Percentiles rank a stretch among this genome's conserved stretches.
These are phyloP conservation scores for Microascus cirrosus DNA, from an alignment of 2,329 filamentous ascomycete genomes.

Conservation along the genomic window DNA sequence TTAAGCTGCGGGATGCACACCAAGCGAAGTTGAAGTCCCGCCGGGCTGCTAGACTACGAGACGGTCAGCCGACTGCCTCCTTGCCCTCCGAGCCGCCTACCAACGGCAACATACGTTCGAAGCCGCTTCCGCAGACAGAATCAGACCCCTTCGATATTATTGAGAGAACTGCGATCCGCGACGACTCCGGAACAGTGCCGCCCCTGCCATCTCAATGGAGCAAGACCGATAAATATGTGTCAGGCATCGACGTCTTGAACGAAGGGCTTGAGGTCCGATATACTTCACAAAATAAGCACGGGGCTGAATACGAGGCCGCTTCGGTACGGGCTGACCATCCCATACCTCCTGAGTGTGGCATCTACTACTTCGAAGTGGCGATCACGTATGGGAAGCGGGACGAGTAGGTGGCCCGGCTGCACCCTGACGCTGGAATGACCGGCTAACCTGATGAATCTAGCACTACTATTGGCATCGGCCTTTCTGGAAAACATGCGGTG, in stretches of 20 bases:
- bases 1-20: constrained; percentile 61
- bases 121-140: not conserved
- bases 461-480: constrained; percentile 52
- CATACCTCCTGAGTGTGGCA: constrained; percentile 81
- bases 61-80: constrained; percentile 20
- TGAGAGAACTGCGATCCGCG: constrained; percentile 54
- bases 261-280: constrained; percentile 65
- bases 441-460: constrained; percentile 18
- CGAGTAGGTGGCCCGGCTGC: constrained; percentile 32
- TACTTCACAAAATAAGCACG: constrained; percentile 30
- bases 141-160: constrained; percentile 61
- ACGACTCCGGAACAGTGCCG: constrained; percentile 31
- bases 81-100: constrained; percentile 8
- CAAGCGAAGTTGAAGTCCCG: constrained; percentile 37
- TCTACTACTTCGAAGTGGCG: constrained; percentile 82
- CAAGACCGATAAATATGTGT: constrained; percentile 57
- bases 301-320: constrained; percentile 60
- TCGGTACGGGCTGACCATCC: constrained; percentile 72
- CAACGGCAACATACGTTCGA: constrained; percentile 17
- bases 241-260: constrained; percentile 59
- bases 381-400: constrained; percentile 39
- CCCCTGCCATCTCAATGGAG: constrained; percentile 78
- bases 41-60: constrained; percentile 18
- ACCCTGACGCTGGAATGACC: not conserved
- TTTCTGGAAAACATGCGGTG: constrained; percentile 41